Base-by-base conservation (phyloP, 805 yeast species). In the Schwanniomyces pseudopolymorphus region DNA sequence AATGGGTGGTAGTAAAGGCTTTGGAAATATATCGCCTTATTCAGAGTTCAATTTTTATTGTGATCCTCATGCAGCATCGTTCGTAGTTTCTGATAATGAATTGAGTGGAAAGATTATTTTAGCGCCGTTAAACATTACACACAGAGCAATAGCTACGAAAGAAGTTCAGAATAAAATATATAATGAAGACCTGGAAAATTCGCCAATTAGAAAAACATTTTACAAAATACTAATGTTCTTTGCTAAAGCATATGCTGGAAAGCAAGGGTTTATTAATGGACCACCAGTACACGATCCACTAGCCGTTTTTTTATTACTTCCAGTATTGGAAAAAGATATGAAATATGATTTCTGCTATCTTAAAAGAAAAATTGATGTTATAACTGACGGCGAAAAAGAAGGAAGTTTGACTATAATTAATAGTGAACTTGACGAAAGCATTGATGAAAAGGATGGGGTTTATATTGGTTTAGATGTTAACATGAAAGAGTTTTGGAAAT, bases 231-330 rank as follows among this genome's bases (percentile, higher is more conserved):
- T 64, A 27, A 52, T 46, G 45, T 62, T 58, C 45, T 67, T 53
- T 45, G 48, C 47, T 13, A 39, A 49, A 14, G 43, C 50, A 22
- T 63, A 60, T 39, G 14, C 31, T 21, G 26, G 21, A 2, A 25
- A 31, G 10, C 19, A 17, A n/a, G 46, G 37, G 22, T 50, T 51
- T 60, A 49, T 51, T 21, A 49, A 59, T 4, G 92, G 94, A 0
- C 90, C 94, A 4, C 89, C 90, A 1, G 74, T 87, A 1, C 96
- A 89, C 63, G 96, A 88, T 61, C 92, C 94, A 1, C 68, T 87
- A 43, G 87, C 95, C 0, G 69, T 86, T 9, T 79, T 78, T 43
- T 81, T 81, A 0, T 56, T 87, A 31, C 61, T 87, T 43, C 78
- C 80, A 17, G 60, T 80, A 42, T 61, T 70, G 42, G 58, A 58